These are phyloP conservation scores for Tetrapisispora arboricola DNA, from an alignment of 805 yeast genomes.

Conservation along the genomic window DNA sequence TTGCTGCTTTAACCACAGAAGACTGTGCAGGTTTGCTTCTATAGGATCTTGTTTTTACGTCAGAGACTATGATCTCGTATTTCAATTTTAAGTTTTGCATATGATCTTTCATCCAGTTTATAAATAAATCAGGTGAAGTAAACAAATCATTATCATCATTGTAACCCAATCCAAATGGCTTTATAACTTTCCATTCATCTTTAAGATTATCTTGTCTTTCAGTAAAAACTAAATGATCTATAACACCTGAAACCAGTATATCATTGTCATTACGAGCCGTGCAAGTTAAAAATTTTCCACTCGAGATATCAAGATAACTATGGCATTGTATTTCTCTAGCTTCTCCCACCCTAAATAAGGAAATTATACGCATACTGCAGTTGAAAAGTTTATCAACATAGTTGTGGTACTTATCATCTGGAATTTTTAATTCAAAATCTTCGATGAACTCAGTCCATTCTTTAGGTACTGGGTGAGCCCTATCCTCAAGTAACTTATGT, in stretches of 20 bases:
- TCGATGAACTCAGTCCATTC: constrained; percentile 11
- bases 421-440: constrained; percentile 12
- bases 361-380: constrained; percentile 33
- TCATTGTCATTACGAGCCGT: constrained; percentile 13
- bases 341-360: constrained; percentile 37
- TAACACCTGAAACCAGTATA: constrained; percentile 51
- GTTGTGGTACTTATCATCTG: constrained; percentile 17
- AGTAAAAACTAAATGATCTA: constrained; percentile 39
- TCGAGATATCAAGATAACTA: constrained; percentile 34
- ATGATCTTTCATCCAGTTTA: neutral
- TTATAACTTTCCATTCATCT: neutral
- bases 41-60: constrained; percentile 50
- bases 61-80: constrained; percentile 33
- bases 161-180: neutral
- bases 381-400: constrained; percentile 33
- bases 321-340: constrained; percentile 55
- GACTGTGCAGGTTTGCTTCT: constrained; percentile 38
- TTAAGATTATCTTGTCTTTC: neutral
- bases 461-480: constrained; percentile 32
- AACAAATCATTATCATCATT: neutral
- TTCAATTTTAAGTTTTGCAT: neutral
- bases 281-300: constrained; percentile 7
- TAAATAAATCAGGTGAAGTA: neutral
- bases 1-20: constrained; percentile 40
- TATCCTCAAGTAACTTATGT: constrained; percentile 40